These are phyloP conservation scores for Tylopilus felleus DNA, from an alignment of 768 basidiomycete species.

Conservation along the genomic window DNA sequence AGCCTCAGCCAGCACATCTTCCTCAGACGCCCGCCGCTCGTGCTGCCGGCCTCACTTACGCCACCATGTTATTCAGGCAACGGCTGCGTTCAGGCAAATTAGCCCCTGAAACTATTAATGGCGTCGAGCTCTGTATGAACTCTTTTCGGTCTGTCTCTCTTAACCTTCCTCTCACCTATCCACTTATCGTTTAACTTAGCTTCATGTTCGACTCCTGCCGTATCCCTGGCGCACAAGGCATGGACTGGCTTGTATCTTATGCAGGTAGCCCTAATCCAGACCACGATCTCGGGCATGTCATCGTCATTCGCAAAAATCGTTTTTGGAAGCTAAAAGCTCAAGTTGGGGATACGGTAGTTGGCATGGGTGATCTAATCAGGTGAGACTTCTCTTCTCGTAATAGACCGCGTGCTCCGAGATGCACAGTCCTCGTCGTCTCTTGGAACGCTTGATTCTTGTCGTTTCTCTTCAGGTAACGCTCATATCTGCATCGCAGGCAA, in stretches of 20 bases:
- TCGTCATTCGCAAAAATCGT: constrained; percentile 82
- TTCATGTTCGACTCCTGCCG: constrained; percentile 95
- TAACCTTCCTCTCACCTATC: too few relatives aligned
- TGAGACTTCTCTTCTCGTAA: constrained; percentile 26
- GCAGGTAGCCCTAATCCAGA: constrained; percentile 40
- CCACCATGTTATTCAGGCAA: constrained; percentile 71
- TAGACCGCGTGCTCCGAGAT: not conserved
- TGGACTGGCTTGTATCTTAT: constrained; percentile 75
- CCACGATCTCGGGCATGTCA: constrained; percentile 70
- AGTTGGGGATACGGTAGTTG: constrained; percentile 52
- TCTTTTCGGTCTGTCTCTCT: constrained; percentile 58
- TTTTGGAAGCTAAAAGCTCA: constrained; percentile 76
- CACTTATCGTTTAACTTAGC: constrained; percentile 32
- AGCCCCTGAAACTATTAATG: constrained; percentile 62
- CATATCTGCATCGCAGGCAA: constrained; percentile 44
- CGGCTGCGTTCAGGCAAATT: constrained; percentile 61
- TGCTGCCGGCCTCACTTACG: constrained; percentile 69
- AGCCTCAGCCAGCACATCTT: constrained; percentile 59
- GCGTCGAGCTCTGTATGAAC: constrained; percentile 80
- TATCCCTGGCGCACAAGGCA: constrained; percentile 68
- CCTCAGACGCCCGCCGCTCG: constrained; percentile 58
- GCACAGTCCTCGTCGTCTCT: not conserved
- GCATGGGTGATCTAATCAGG: constrained; percentile 64
- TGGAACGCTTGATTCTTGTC: too few relatives aligned
- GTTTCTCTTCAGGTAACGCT: too few relatives aligned